Evolutionary conservation across 2,329 filamentous ascomycete species (phyloP), one percentile per base, ranked within the genome.

Genomic region (Venturia aucupariae): DNA sequence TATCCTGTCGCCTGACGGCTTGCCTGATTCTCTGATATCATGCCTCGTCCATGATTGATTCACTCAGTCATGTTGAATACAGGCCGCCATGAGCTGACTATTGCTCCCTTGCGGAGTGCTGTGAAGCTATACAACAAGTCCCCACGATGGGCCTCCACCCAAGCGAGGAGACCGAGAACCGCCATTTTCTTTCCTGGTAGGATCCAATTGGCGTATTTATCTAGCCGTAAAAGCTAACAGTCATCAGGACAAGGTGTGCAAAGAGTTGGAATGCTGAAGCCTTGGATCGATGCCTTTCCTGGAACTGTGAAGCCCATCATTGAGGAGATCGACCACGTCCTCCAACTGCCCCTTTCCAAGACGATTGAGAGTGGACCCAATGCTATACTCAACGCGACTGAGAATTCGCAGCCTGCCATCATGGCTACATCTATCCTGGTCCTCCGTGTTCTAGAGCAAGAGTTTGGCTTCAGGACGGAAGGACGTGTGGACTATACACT

Each of bases 341-440:
- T 96, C 70, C 84, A 88, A 69, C 86, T 87, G 71, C 86, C 87
- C 67, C 82, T 97, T 65, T 92, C 90, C 46, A 80, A 82, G 32
- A 82, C 93, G 66, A 96, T 97, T 69, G 86, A 87, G 66, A 80
- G 90, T 35, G 92, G 93, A 0, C 90, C 93, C 1, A 90, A 89
- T 69, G 86, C 85, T 64, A 78, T 82, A 62, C 84, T 97, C 64
- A 95, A 90, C 48, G 84, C 85, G 65, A 97, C 93, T 4, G 85
- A 89, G 68, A 92, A 96, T 73, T 90, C 93, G 4, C 93, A 97
- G 75, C 93, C 93, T 1, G 92, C 93, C 70, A 96, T 97, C 75
- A 96, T 97, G 91, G 90, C 92, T 17, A 94, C 91, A 4, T 95
- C 90, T 35, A 87, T 97, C 72, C 83, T 96, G 66, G 95, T 97